phyloP scores from a whole-genome alignment of 2,329 filamentous ascomycete genomes.

The Pezicula carpinea region DNA sequence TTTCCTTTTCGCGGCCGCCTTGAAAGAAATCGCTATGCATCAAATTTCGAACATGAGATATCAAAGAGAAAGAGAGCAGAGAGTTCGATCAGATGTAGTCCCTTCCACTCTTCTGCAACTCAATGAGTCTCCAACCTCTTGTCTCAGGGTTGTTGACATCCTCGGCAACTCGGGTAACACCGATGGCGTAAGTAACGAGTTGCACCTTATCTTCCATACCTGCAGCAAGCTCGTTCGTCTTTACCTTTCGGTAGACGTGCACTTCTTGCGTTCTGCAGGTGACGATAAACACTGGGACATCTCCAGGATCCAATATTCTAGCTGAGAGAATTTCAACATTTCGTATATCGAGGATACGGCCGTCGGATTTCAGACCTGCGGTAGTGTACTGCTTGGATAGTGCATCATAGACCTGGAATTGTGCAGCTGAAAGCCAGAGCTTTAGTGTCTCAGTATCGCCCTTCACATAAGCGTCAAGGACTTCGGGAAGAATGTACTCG shows the following conservation, averaged over 20 bases:
- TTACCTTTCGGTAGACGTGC: slow-evolving; percentile 91
- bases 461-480: slow-evolving; percentile 96
- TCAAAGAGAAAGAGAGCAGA: not conserved
- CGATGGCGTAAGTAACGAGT: slow-evolving; percentile 96
- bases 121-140: slow-evolving; percentile 92
- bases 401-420: slow-evolving; percentile 96
- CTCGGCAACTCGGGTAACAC: slow-evolving; percentile 87
- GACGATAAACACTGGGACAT: slow-evolving; percentile 93
- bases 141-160: slow-evolving; percentile 98
- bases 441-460: slow-evolving; percentile 87
- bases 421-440: slow-evolving; percentile 92
- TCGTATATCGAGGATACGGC: slow-evolving; percentile 90
- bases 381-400: slow-evolving; percentile 94
- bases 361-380: slow-evolving; percentile 89
- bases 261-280: slow-evolving; percentile 97
- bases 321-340: slow-evolving; percentile 85
- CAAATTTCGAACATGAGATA: slow-evolving; percentile 1
- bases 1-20: not conserved
- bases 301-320: slow-evolving; percentile 76
- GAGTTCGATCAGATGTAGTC: slow-evolving; percentile 65
- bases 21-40: slow-evolving; percentile 1
- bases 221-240: slow-evolving; percentile 82
- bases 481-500: slow-evolving; percentile 96
- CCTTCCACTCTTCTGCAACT: slow-evolving; percentile 95
- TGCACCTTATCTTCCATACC: slow-evolving; percentile 99